Base-by-base conservation (phyloP, 2,329 filamentous ascomycete genomes). In the Allantophomopsis cytisporea region DNA sequence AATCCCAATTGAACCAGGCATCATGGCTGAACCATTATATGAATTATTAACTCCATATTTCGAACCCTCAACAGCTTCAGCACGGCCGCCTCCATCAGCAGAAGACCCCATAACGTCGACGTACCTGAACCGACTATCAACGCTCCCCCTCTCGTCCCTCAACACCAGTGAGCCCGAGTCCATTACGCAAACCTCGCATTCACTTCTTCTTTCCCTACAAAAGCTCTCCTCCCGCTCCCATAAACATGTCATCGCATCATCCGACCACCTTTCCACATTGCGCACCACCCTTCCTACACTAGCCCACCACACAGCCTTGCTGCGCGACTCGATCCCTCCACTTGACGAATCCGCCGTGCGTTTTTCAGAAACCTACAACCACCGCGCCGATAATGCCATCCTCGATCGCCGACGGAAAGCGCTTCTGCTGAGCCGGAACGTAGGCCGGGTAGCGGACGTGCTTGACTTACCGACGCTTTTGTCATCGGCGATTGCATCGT, bases 201-300 rank as follows among this genome's bases (percentile, higher is more conserved):
- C 84, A 0, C 73, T 83, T 32, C 71, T 89, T 12, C 74, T 94
- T 32, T 84, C 86, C 1, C 71, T 96, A 1, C 91, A 98, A 57
- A 74, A 77, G 0, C 75, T 96, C 37, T 89, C 88, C 7, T 94
- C 94, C 51, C 83, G 84, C 49, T 94, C 88, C 1, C 81, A 95
- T 60, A 84, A 81, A 54, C 71, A 80, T 14, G 79, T 96, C 47
- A 87, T 95, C 50, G 69, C 79, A 39, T 91, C 89, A 4, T 79
- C 84, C 16, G 73, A 77, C 49, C 80, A 83, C 50, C 78, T 96
- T 51, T 71, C 75, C n/a, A 77, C 76, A 8, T 69, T 96, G 7
- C 68, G 69, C 37, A 66, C 69, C n/a, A 73, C 79, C 1, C 66
- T 98, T n/a, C 83, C 86, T 0, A 59, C 65, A 12, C 64, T 96